phyloP scores from a whole-genome alignment of 495 filamentous ascomycete species.

The Bombardia bombarda region DNA sequence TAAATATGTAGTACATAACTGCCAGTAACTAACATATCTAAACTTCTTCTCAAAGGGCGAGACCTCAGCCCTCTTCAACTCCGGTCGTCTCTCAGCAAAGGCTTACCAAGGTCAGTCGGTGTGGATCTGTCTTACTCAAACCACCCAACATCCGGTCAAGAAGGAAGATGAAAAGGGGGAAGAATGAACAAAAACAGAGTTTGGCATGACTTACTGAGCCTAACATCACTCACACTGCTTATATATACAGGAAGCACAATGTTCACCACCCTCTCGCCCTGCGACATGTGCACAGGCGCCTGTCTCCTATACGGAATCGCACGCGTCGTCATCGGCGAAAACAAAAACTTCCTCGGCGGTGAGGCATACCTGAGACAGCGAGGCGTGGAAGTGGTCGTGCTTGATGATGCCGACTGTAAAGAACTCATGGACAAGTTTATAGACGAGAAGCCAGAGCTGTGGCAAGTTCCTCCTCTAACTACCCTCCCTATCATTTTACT shows the following conservation, averaged over 20 bases:
- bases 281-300: constrained; percentile 81
- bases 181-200: no score
- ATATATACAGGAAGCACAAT: constrained; percentile 58
- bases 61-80: constrained; percentile 71
- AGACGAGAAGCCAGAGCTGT: constrained; percentile 64
- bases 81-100: constrained; percentile 64
- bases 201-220: no score
- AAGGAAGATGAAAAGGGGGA: no score
- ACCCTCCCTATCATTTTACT: background rate
- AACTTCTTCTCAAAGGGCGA: constrained; percentile 59
- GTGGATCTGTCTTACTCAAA: no score
- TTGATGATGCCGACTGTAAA: constrained; percentile 61
- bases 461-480: constrained; percentile 48
- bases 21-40: no score
- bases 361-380: constrained; percentile 63
- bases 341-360: constrained; percentile 68
- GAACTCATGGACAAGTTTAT: constrained; percentile 73
- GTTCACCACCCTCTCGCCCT: constrained; percentile 83
- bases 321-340: constrained; percentile 80
- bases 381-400: constrained; percentile 68
- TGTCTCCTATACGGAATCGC: constrained; percentile 73
- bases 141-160: no score
- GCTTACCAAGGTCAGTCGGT: constrained; percentile 45
- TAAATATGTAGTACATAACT: no score
- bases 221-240: no score